phyloP scores from a whole-genome alignment of 2,329 filamentous ascomycete genomes.

The Fusarium gaditjirri region DNA sequence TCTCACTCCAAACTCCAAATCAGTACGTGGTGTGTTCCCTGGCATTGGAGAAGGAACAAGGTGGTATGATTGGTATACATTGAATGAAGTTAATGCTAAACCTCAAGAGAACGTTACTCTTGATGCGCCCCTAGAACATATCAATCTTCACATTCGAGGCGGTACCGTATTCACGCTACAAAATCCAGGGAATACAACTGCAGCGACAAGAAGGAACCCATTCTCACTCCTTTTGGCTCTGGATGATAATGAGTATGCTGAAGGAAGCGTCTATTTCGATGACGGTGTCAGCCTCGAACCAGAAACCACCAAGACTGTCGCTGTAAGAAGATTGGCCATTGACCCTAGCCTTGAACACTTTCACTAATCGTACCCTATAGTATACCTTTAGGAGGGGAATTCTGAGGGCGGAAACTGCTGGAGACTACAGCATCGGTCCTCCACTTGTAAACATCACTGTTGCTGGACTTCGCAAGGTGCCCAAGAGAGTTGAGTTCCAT shows the following conservation, averaged over 20 bases:
- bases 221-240: neutral
- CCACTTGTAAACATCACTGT: neutral
- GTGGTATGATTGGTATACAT: neutral
- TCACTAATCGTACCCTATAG: neutral
- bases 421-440: neutral
- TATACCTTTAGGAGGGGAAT: neutral
- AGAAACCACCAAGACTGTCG: neutral
- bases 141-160: neutral
- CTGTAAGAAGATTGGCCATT: neutral
- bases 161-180: neutral
- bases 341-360: fast-evolving
- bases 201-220: neutral
- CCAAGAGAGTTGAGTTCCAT: neutral
- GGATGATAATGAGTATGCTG: neutral
- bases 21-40: neutral
- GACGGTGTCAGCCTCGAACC: neutral
- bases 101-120: neutral
- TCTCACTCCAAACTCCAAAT: neutral
- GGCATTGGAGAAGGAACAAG: neutral
- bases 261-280: neutral
- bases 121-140: neutral
- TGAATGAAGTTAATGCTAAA: neutral
- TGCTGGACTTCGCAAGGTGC: neutral
- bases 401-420: neutral
- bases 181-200: neutral